Conservation (phyloP, 2,329 filamentous ascomycete species). For the Fusarium incarnatum region DNA sequence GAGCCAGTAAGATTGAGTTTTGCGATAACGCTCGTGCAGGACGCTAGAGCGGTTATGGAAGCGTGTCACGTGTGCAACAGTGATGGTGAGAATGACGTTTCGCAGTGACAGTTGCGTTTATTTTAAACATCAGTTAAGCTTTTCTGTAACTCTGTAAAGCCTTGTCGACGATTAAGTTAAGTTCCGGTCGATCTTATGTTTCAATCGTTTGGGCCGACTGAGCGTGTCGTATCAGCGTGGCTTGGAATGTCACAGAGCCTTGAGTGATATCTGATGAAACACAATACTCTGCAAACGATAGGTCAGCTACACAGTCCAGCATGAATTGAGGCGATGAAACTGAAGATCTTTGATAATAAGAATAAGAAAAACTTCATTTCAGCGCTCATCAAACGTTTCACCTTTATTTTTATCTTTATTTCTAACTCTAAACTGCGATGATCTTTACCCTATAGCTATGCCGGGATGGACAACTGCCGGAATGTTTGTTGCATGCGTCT, state of each 20-base stretch:
- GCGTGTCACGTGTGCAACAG: not conserved
- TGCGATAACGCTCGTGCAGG: not conserved
- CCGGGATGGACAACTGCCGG: constrained; percentile 3
- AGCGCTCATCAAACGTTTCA: constrained; percentile 2
- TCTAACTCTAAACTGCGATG: not conserved
- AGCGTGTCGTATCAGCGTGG: not conserved
- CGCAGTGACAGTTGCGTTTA: not conserved
- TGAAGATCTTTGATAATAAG: not conserved
- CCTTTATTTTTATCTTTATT: constrained; percentile 18
- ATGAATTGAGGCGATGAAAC: not conserved
- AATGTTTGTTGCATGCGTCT: not conserved
- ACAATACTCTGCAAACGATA: not conserved
- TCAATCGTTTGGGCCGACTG: not conserved
- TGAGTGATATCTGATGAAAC: not conserved
- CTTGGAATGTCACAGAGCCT: not conserved
- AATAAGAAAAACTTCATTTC: not conserved
- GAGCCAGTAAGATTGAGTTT: not conserved
- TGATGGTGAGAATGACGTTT: not conserved
- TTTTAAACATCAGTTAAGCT: not conserved
- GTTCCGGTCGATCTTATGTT: not conserved
- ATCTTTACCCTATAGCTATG: constrained; percentile 9
- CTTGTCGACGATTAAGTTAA: not conserved
- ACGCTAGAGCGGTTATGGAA: not conserved
- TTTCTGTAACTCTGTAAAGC: not conserved
- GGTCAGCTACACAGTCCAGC: not conserved